Evolutionary conservation across 2,329 filamentous ascomycete genomes (phyloP).

Genomic region (Colletotrichum liaoningense): DNA sequence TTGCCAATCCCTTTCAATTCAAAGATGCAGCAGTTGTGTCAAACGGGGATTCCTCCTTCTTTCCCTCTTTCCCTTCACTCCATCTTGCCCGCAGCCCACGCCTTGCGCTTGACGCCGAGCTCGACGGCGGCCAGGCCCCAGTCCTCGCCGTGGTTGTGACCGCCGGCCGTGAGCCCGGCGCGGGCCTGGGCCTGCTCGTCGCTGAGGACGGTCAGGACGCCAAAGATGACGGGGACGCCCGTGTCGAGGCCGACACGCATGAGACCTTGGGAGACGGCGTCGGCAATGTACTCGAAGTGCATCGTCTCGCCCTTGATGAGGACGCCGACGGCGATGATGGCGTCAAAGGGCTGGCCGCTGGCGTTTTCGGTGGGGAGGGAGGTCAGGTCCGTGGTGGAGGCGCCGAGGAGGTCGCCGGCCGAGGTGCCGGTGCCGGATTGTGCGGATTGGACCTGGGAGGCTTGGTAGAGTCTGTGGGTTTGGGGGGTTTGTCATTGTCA

Average conservation of each 20-base stretch:
- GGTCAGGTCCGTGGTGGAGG: conserved; percentile 75
- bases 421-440: conserved; percentile 69
- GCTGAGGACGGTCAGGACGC: conserved; percentile 86
- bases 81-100: conserved; percentile 80
- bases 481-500: not conserved
- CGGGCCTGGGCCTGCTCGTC: conserved; percentile 90
- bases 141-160: conserved; percentile 96
- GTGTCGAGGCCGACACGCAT: conserved; percentile 95
- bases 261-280: conserved; percentile 88
- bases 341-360: conserved; percentile 79
- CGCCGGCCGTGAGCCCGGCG: conserved; percentile 75
- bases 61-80: conserved; percentile 45
- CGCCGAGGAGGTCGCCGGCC: conserved; percentile 81
- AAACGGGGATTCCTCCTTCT: no score
- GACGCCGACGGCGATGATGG: conserved; percentile 93
- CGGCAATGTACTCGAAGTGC: conserved; percentile 99
- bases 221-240: conserved; percentile 91
- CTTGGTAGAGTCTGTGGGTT: conserved; percentile 76
- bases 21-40: not conserved
- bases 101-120: conserved; percentile 87
- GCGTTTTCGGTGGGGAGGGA: conserved; percentile 56
- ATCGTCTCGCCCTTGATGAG: conserved; percentile 99
- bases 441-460: conserved; percentile 86
- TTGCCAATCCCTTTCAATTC: conserved; percentile 22
- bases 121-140: conserved; percentile 97